A percentile compares a stretch with the other conserved stretches of the same genome.
Conservation (phyloP, 129 eudicot genomes). For the Ambrosia artemisiifolia region DNA sequence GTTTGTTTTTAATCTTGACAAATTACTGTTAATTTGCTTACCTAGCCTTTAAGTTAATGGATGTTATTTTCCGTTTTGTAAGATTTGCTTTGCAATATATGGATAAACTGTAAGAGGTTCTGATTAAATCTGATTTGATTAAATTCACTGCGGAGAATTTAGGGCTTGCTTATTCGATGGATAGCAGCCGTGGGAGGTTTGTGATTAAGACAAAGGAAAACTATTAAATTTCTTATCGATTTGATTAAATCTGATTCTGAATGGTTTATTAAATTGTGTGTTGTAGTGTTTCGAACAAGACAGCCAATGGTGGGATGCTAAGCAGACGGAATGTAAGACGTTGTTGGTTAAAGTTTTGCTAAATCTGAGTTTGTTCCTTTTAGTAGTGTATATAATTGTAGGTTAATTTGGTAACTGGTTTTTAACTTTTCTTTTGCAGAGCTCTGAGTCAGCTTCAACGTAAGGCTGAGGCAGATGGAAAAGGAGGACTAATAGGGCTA, state of each 20-base stretch:
- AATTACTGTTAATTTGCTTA: no score
- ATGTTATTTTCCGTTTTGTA: no score
- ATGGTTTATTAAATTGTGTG: constrained; percentile 1
- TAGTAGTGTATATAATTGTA: no score
- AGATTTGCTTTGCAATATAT: no score
- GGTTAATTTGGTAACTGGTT: background rate
- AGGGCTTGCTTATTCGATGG: constrained; percentile 70
- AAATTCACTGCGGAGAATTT: constrained; percentile 75
- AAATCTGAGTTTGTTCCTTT: constrained; percentile 13
- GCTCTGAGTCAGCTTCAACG: constrained; percentile 58
- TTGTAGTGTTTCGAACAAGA: constrained; percentile 45
- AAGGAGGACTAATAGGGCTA: constrained; percentile 49
- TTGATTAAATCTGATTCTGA: constrained; percentile 4
- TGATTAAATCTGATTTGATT: constrained; percentile 55
- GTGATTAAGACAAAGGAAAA: background rate
- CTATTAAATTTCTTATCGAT: background rate
- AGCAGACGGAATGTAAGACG: constrained; percentile 71
- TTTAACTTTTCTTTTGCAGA: constrained; percentile 36
- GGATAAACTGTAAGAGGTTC: no score
- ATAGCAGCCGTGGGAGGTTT: constrained; percentile 73
- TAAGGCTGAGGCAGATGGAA: constrained; percentile 59
- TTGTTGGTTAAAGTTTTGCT: background rate
- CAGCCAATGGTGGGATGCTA: constrained; percentile 56
- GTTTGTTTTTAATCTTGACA: no score
- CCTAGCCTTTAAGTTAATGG: no score